Evolutionary conservation across 108 stramenopile genomes (phyloP).

Genomic region (Skeletonema menzelii): DNA sequence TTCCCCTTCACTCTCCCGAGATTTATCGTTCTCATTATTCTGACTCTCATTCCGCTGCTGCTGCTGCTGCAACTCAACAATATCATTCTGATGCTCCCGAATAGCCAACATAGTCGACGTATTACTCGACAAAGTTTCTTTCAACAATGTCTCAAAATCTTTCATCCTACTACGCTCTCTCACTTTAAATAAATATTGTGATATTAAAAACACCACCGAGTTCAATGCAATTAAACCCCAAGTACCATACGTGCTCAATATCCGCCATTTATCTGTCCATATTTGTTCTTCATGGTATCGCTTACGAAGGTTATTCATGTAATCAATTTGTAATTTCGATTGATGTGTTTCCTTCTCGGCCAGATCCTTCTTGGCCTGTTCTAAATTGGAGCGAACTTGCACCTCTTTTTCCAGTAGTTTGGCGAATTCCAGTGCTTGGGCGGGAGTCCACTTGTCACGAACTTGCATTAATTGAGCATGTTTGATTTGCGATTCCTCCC

Average conservation of each 20-base stretch:
- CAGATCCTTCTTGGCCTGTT: conserved; percentile 35
- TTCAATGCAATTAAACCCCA: conserved; percentile 65
- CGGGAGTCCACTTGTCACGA: conserved; percentile 57
- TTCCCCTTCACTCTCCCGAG: too few species aligned
- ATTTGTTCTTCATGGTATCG: conserved; percentile 76
- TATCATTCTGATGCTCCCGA: not conserved
- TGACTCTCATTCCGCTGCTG: too few species aligned
- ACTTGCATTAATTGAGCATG: conserved; percentile 44
- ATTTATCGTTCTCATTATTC: too few species aligned
- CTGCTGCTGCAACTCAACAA: too few species aligned
- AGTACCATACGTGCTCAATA: conserved; percentile 58
- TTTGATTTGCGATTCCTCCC: conserved; percentile 42
- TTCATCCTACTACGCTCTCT: conserved; percentile 33
- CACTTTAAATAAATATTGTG: conserved; percentile 44
- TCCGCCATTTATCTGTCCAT: conserved; percentile 72
- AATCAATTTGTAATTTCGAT: conserved; percentile 32
- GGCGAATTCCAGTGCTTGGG: conserved; percentile 57
- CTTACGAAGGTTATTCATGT: conserved; percentile 59
- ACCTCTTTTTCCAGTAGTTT: conserved; percentile 46
- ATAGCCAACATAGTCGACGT: conserved; percentile 2
- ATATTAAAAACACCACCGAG: conserved; percentile 51
- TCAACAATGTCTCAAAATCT: conserved; percentile 14
- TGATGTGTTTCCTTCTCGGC: conserved; percentile 28
- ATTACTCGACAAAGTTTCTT: conserved; percentile 6
- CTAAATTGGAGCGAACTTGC: conserved; percentile 30